Percentiles rank a stretch among this genome's conserved stretches.
phyloP scores from a whole-genome alignment of 2,329 filamentous ascomycete species.

The Pseudogymnoascus sp. region DNA sequence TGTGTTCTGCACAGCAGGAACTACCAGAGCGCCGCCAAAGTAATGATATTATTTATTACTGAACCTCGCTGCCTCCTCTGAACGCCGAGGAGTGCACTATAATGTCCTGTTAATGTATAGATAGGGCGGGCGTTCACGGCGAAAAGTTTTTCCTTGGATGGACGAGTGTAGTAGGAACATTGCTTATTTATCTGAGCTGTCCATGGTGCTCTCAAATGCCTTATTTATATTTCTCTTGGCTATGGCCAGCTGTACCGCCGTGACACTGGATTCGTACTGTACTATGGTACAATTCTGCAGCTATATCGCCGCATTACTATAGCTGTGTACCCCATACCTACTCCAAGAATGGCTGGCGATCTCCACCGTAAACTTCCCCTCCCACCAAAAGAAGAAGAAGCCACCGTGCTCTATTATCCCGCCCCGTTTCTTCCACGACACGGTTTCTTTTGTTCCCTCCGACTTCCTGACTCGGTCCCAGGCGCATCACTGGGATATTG shows the following conservation, averaged over 20 bases:
- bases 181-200: neutral
- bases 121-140: neutral
- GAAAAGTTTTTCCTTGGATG: neutral
- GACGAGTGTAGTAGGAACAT: neutral
- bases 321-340: neutral
- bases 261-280: neutral
- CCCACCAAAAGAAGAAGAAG: neutral
- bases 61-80: neutral
- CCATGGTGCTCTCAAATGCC: neutral
- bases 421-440: conserved; percentile 1
- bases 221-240: neutral
- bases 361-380: neutral
- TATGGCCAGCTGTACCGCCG: neutral
- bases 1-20: neutral
- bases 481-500: neutral
- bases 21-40: neutral
- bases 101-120: neutral
- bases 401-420: neutral
- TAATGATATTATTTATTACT: neutral
- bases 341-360: neutral
- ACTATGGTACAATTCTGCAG: neutral
- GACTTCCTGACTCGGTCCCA: conserved; percentile 2
- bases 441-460: neutral
- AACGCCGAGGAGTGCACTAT: neutral
- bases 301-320: neutral